Percentiles rank a stretch among this genome's conserved stretches.
Evolutionary conservation across 768 basidiomycete species (phyloP).

Genomic region (Psilocybe sp.): DNA sequence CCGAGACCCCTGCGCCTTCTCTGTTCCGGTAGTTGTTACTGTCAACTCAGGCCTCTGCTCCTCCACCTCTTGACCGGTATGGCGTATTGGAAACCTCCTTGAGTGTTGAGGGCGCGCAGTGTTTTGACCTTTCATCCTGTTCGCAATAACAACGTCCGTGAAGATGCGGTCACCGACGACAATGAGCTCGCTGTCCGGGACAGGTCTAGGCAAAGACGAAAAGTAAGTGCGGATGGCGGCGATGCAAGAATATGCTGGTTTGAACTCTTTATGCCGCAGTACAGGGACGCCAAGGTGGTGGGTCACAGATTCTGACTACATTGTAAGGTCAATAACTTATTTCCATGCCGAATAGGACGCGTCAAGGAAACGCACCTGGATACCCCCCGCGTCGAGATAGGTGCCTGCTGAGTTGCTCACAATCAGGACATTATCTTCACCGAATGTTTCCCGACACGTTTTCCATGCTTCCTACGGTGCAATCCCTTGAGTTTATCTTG

Average conservation of each 20-base stretch:
- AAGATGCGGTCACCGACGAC: slow-evolving; percentile 91
- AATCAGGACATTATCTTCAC: slow-evolving; percentile 75
- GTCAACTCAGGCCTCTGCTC: slow-evolving; percentile 18
- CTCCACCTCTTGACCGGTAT: too few relatives aligned
- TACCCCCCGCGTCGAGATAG: slow-evolving; percentile 65
- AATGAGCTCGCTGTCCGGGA: slow-evolving; percentile 64
- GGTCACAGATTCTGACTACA: slow-evolving; percentile 83
- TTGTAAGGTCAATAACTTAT: background rate
- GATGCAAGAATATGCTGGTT: slow-evolving; percentile 82
- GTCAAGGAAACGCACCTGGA: slow-evolving; percentile 59
- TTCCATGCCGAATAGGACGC: background rate
- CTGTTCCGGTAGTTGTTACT: slow-evolving; percentile 21
- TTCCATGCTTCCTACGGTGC: slow-evolving; percentile 67
- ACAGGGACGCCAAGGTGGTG: slow-evolving; percentile 79
- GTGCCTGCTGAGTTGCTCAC: slow-evolving; percentile 96
- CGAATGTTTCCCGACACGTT: slow-evolving; percentile 70
- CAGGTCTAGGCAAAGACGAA: slow-evolving; percentile 48
- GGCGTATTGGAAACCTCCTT: too few relatives aligned
- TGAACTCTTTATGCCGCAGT: slow-evolving; percentile 69
- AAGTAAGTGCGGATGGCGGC: slow-evolving; percentile 74
- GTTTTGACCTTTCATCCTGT: slow-evolving; percentile 48
- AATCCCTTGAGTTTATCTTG: background rate
- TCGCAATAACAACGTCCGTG: slow-evolving; percentile 87
- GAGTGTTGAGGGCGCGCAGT: slow-evolving; percentile 3
- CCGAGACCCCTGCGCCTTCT: slow-evolving; percentile 16